A percentile compares a stretch with the other conserved stretches of the same genome.
Evolutionary conservation across 768 basidiomycete species (phyloP).

Genomic region (Russula dissimulans): DNA sequence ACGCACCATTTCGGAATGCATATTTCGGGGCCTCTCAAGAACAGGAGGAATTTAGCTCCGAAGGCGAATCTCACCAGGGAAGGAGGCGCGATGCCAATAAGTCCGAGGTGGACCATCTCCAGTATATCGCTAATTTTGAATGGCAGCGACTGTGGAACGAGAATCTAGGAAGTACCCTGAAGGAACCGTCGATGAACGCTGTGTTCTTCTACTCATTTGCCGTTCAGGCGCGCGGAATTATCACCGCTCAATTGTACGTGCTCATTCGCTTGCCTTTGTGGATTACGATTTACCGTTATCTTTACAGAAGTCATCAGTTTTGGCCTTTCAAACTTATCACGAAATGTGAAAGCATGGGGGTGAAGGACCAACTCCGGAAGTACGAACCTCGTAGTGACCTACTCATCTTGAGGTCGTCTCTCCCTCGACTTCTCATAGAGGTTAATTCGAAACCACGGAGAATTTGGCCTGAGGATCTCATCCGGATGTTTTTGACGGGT

Average conservation of each 20-base stretch:
- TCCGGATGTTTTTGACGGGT: not conserved
- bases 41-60: too few species aligned
- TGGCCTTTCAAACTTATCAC: too few species aligned
- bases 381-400: too few species aligned
- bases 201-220: not conserved
- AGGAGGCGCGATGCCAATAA: not conserved
- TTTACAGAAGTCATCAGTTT: not conserved
- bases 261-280: not conserved
- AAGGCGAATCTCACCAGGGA: not conserved
- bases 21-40: not conserved
- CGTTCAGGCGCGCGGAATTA: too few species aligned
- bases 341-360: too few species aligned
- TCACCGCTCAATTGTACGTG: not conserved
- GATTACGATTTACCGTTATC: not conserved
- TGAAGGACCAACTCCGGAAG: too few species aligned
- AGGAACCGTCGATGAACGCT: not conserved
- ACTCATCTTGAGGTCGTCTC: too few species aligned
- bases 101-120: not conserved
- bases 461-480: too few species aligned
- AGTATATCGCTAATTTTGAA: not conserved
- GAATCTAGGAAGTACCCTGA: not conserved
- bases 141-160: not conserved
- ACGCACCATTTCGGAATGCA: not conserved
- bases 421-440: too few species aligned
- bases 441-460: too few species aligned